These are phyloP conservation scores for Strigomonas culicis DNA, from an alignment of 208 protist genomes.

Conservation along the genomic window DNA sequence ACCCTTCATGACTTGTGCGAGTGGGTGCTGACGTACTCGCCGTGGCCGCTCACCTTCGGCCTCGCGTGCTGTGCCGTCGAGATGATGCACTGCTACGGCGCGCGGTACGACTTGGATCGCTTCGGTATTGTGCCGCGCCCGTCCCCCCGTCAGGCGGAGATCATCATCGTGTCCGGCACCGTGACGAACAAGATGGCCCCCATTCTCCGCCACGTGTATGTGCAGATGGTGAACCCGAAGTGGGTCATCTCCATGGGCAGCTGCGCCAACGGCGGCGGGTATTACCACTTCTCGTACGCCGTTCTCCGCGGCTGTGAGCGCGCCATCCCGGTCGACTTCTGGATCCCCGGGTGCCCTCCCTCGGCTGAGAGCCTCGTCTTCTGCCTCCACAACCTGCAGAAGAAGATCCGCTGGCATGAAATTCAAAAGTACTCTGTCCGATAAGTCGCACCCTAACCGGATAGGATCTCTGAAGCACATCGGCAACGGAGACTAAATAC, in stretches of 20 bases:
- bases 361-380: constrained; percentile 93
- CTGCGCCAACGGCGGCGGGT: constrained; percentile 98
- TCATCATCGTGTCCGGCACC: constrained; percentile 99
- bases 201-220: constrained; percentile 96
- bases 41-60: constrained; percentile 98
- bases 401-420: constrained; percentile 93
- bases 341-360: constrained; percentile 98
- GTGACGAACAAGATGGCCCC: constrained; percentile 99
- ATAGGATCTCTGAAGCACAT: not conserved
- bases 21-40: constrained; percentile 91
- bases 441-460: constrained; percentile 23
- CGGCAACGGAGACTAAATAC: too few relatives aligned
- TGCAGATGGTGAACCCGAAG: constrained; percentile 96
- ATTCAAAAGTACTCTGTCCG: constrained; percentile 90
- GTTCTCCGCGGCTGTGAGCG: constrained; percentile 97
- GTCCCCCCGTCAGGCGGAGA: constrained; percentile 95
- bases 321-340: constrained; percentile 98
- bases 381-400: constrained; percentile 89
- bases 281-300: constrained; percentile 98
- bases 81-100: constrained; percentile 97
- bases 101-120: constrained; percentile 97
- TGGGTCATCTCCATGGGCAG: constrained; percentile 95
- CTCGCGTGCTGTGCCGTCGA: constrained; percentile 97
- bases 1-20: constrained; percentile 88
- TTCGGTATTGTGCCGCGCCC: constrained; percentile 97